These are phyloP conservation scores for Pseudocercospora crystallina DNA, from an alignment of 2,329 filamentous ascomycete genomes.

Conservation along the genomic window DNA sequence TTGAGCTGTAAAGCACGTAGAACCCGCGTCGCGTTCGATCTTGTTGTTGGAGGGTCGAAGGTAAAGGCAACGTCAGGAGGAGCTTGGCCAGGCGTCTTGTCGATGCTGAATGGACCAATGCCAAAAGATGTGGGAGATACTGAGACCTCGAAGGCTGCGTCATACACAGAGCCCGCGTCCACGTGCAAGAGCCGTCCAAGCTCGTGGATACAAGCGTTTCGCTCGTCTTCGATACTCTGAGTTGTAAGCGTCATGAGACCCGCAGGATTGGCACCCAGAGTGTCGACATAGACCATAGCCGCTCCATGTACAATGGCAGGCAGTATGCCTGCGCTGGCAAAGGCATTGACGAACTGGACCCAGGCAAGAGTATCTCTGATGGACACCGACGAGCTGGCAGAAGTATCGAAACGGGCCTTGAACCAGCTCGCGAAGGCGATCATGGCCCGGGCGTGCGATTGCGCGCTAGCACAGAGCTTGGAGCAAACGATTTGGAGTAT, in stretches of 20 bases:
- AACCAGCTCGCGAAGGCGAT: constrained; percentile 94
- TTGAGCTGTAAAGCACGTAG: constrained; percentile 82
- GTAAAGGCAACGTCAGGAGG: constrained; percentile 62
- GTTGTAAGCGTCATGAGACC: constrained; percentile 74
- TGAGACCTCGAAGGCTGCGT: constrained; percentile 58
- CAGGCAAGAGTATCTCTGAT: constrained; percentile 90
- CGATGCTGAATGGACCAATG: constrained; percentile 74
- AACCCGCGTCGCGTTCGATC: constrained; percentile 85
- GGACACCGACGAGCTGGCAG: constrained; percentile 75
- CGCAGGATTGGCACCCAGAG: constrained; percentile 90
- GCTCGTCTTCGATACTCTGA: constrained; percentile 68
- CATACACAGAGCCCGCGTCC: constrained; percentile 67
- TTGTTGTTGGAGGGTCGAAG: constrained; percentile 85
- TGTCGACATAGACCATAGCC: constrained; percentile 93
- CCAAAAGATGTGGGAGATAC: constrained; percentile 57
- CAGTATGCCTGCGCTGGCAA: constrained; percentile 13
- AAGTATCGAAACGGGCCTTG: constrained; percentile 72
- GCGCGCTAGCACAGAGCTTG: constrained; percentile 63
- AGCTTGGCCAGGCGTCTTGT: constrained; percentile 22
- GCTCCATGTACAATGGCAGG: constrained; percentile 73
- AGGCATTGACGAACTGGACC: constrained; percentile 82
- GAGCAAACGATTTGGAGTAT: constrained; percentile 80
- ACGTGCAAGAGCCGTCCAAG: constrained; percentile 65
- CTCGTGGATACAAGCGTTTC: constrained; percentile 69
- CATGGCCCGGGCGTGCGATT: constrained; percentile 65